These are phyloP conservation scores for Nothopassalora personata DNA, from an alignment of 2,329 filamentous ascomycete species.

Conservation along the genomic window DNA sequence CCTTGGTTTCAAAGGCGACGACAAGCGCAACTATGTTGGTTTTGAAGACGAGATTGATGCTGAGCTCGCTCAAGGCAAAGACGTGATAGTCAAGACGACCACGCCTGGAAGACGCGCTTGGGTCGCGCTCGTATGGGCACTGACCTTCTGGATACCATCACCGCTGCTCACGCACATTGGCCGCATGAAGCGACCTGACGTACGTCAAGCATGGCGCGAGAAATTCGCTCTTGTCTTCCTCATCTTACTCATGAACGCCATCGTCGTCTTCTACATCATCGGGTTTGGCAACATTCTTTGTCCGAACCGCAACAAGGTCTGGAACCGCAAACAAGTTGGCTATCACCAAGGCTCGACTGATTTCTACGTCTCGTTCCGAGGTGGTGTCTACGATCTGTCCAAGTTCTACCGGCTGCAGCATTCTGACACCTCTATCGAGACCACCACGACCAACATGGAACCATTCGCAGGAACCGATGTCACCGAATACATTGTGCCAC, in stretches of 20 bases:
- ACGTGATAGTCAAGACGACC: constrained; percentile 65
- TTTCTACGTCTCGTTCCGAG: constrained; percentile 82
- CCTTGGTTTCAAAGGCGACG: constrained; percentile 78
- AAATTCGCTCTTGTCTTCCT: constrained; percentile 78
- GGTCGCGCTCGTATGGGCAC: constrained; percentile 74
- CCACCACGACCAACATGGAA: constrained; percentile 63
- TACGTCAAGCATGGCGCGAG: constrained; percentile 95
- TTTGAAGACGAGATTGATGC: constrained; percentile 74
- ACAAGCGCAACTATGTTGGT: constrained; percentile 60
- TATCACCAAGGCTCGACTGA: constrained; percentile 67
- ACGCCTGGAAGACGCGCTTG: constrained; percentile 64
- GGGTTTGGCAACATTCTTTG: constrained; percentile 79
- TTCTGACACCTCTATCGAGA: constrained; percentile 60
- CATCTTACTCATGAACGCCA: constrained; percentile 74
- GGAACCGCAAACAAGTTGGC: constrained; percentile 64
- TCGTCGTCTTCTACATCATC: constrained; percentile 88
- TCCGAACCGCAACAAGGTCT: constrained; percentile 86
- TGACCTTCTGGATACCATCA: constrained; percentile 95
- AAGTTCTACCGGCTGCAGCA: constrained; percentile 84
- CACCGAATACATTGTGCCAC: constrained; percentile 79
- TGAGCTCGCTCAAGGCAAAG: constrained; percentile 70
- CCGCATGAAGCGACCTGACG: constrained; percentile 94
- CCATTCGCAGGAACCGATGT: constrained; percentile 73
- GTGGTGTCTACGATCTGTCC: constrained; percentile 84
- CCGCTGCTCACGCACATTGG: constrained; percentile 73